Base-by-base conservation (phyloP, 352 stramenopile genomes). In the Hyaloperonospora arabidopsidis region DNA sequence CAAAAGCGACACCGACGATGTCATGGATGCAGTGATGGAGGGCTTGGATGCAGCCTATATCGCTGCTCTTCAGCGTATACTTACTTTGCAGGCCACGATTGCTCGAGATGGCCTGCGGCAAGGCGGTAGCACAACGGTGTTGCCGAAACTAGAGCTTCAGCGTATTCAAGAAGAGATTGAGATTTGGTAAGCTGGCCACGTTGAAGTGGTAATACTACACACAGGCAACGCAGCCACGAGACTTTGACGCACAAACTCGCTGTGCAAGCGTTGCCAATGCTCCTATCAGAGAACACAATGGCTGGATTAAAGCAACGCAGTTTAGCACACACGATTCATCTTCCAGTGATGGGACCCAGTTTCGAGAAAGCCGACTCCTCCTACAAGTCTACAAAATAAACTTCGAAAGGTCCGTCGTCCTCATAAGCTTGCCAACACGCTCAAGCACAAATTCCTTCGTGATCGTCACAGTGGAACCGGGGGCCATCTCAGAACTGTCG, bases 321-420 rank as follows among this genome's bases (percentile, higher is more conserved):
- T 29, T 13, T 32, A 11, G n/a, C n/a, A 41, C 35, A 11, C 40
- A 61, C 25, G 43, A 23, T 59, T 61, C 51, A 56, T 58, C 55
- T 54, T 67, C 39, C 49, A 57, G 54, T 61, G 45, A 35, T 22
- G 17, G 40, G 38, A 28, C 29, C 22, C 44, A 52, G 49, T 39
- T 36, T 32, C 52, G 29, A 54, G 28, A 15, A 61, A 56, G 38
- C 45, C 57, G 32, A 43, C 40, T 47, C 17, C 40, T 49, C 53
- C 39, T 49, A 54, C 47, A 23, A 54, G 62, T 74, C 74, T 96
- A 98, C 67, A 99, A 84, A 79, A 99, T 98, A 74, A 98, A 99
- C 79, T 97, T 98, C 53, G 93, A 98, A 29, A 98, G 83, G 69
- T 98, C 95, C 55, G 84, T 95, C 60, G 90, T 93, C 72, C 96